phyloP scores from a whole-genome alignment of 805 yeast species.

The Candida ponderosae region DNA sequence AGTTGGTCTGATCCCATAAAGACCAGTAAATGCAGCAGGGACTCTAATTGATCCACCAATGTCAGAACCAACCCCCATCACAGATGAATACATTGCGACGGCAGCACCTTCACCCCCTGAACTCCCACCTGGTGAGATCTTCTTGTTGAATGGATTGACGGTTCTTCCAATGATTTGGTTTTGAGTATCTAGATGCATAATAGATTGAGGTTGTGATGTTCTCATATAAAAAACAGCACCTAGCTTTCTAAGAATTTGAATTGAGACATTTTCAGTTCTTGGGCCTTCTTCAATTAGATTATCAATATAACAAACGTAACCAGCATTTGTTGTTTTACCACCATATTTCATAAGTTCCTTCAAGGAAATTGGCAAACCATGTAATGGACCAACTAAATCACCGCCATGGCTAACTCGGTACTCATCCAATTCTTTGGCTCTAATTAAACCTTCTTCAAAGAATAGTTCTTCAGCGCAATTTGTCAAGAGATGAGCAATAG shows the following conservation, averaged over 20 bases:
- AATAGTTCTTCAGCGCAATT: constrained; percentile 32
- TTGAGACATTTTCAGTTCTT: constrained; percentile 39
- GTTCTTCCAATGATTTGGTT: constrained; percentile 55
- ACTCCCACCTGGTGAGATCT: constrained; percentile 59
- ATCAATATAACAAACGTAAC: constrained; percentile 47
- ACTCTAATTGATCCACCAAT: constrained; percentile 66
- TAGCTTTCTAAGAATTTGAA: constrained; percentile 27
- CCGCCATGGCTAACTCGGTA: constrained; percentile 36
- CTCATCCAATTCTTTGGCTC: constrained; percentile 51
- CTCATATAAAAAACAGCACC: constrained; percentile 55
- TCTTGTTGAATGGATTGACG: constrained; percentile 49
- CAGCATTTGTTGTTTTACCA: constrained; percentile 51
- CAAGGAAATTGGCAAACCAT: constrained; percentile 61
- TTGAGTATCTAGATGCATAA: constrained; percentile 63
- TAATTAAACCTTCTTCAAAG: constrained; percentile 48
- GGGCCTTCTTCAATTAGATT: constrained; percentile 28
- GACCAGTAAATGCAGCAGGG: constrained; percentile 60
- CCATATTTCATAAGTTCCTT: constrained; percentile 57
- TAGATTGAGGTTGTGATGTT: constrained; percentile 61
- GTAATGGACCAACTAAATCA: constrained; percentile 55
- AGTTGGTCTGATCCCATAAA: constrained; percentile 55
- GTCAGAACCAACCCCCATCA: constrained; percentile 61
- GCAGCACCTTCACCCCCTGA: constrained; percentile 69
- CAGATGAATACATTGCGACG: constrained; percentile 49
- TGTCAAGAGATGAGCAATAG: constrained; percentile 46